Evolutionary conservation across 1,284 basidiomycete species (phyloP).

Genomic region (Apiotrichum laibachii): DNA sequence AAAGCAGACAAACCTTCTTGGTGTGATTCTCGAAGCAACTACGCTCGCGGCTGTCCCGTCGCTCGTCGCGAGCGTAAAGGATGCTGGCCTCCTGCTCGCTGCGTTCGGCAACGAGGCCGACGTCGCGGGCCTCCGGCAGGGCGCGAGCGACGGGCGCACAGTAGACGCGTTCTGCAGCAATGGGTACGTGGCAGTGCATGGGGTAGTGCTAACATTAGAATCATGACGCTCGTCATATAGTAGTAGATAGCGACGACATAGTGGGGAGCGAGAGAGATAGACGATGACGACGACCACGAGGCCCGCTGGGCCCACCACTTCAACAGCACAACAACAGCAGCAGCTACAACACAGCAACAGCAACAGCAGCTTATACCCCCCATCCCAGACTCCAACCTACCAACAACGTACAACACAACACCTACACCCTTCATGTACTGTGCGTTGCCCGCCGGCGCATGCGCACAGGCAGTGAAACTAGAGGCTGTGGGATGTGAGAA

Average conservation of each 20-base stretch:
- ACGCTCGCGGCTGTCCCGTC: constrained; percentile 76
- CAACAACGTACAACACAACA: too few species aligned
- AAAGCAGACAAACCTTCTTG: constrained; percentile 87
- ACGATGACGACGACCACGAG: neutral
- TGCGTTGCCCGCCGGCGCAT: too few species aligned
- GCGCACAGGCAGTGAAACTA: too few species aligned
- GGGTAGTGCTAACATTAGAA: constrained; percentile 8
- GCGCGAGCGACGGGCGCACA: constrained; percentile 41
- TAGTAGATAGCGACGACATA: neutral
- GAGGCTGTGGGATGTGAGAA: too few species aligned
- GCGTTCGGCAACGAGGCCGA: constrained; percentile 64
- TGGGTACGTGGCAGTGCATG: constrained; percentile 31
- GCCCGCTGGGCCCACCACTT: too few species aligned
- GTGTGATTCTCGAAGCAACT: constrained; percentile 85
- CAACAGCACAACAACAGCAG: too few species aligned
- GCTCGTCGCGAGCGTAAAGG: constrained; percentile 78
- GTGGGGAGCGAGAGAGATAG: too few species aligned
- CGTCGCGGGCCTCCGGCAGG: constrained; percentile 41
- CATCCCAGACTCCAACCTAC: too few species aligned
- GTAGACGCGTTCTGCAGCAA: constrained; percentile 50
- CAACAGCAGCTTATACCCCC: too few species aligned
- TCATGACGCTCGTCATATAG: constrained; percentile 38
- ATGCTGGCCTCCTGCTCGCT: constrained; percentile 80
- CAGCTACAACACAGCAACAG: too few species aligned
- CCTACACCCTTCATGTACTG: too few species aligned